Evolutionary conservation across 805 yeast genomes (phyloP).

Genomic region (Saccharomycopsis microspora): DNA sequence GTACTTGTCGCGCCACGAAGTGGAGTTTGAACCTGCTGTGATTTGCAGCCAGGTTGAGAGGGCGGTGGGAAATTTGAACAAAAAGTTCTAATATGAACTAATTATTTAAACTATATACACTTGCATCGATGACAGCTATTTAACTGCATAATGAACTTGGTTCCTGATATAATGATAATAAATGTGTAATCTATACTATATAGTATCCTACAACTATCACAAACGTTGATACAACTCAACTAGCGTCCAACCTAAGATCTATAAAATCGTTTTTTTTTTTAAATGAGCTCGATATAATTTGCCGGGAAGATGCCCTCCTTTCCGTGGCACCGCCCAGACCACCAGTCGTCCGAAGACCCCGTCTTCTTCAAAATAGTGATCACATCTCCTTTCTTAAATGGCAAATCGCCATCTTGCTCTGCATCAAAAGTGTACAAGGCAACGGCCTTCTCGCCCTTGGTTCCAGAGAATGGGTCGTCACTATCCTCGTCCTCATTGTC

Average conservation of each 20-base stretch:
- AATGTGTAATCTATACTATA: too few relatives aligned
- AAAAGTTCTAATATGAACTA: background rate
- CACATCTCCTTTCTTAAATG: conserved; percentile 90
- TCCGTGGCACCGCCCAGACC: conserved; percentile 89
- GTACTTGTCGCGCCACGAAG: conserved; percentile 6
- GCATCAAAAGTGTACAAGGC: conserved; percentile 86
- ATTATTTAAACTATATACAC: too few relatives aligned
- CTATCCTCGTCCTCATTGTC: conserved; percentile 31
- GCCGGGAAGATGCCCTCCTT: conserved; percentile 94
- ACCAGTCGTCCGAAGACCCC: conserved; percentile 92
- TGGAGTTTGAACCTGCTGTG: conserved; percentile 16
- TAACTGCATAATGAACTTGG: too few relatives aligned
- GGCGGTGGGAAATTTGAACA: conserved; percentile 2
- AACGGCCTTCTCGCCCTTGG: conserved; percentile 62
- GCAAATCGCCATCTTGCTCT: conserved; percentile 85
- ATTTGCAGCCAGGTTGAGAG: conserved; percentile 15
- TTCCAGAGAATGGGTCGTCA: conserved; percentile 21
- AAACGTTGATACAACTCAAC: too few relatives aligned
- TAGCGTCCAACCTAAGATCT: too few relatives aligned
- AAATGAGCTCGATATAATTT: conserved; percentile 69
- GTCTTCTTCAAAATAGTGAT: conserved; percentile 79
- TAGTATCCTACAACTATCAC: too few relatives aligned
- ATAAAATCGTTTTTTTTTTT: background rate
- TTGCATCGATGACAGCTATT: too few relatives aligned
- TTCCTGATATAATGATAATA: too few relatives aligned